Base-by-base conservation (phyloP, 1,284 basidiomycete species). In the Fomitopsis pinicola region DNA sequence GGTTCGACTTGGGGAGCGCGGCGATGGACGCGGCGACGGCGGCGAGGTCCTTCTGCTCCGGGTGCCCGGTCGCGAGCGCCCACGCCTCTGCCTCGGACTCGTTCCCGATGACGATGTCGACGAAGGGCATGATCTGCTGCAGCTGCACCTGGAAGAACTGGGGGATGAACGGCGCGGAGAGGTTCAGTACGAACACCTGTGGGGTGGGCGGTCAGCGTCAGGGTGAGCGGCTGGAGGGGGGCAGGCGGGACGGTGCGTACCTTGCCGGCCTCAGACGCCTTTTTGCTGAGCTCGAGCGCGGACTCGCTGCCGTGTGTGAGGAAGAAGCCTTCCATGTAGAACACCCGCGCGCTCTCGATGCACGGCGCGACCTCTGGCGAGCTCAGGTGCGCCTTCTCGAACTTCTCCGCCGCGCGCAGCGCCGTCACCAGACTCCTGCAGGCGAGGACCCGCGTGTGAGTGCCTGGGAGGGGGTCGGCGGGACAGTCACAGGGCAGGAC, bases 301-400 rank as follows among this genome's bases (percentile, higher is more conserved):
- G 85, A 85, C 68, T 89, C 88, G 62, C 86, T 74, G 59, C 96
- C 96, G 75, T 99, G 97, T 26, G 97, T 97, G 66, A 99, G 84
- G 87, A 99, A 98, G 83, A 92, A 99, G 19, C 97, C 97, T 70
- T 95, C 97, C 63, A 98, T 87, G 82, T 99, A 99, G 80, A 88
- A 97, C 74, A 88, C 85, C 73, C 92, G 89, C 61, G 96, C 96
- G 58, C 79, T 83, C 35, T 92, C 83, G 70, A 98, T 82, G 64
- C 94, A 80, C 54, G 88, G 82, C 55, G 93, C 87, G 64, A 98
- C 88, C 64, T 83, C 79, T 33, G 88, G 81, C n/a, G 91, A 90
- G 33, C 83, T 80, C 58, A 98, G 83, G 78, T 98, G 94, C 17
- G 85, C 81, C 65, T 85, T 81, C 53, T 89, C 85, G 77, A 98